These are phyloP conservation scores for Lindgomyces ingoldianus DNA, from an alignment of 495 filamentous ascomycete species.

Conservation along the genomic window DNA sequence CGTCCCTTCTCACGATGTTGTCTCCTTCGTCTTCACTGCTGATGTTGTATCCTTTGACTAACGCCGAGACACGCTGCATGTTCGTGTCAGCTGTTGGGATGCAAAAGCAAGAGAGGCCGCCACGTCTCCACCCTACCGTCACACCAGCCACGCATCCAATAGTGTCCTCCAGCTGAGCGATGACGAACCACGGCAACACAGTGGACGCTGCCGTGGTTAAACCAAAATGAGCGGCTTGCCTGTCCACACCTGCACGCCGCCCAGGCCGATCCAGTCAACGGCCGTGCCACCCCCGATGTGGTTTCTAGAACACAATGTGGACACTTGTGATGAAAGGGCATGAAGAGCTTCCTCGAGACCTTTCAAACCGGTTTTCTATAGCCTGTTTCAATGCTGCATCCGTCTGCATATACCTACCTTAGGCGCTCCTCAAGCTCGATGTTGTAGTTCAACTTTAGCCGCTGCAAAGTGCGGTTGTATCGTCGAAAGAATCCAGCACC, in stretches of 20 bases:
- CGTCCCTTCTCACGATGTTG: background rate
- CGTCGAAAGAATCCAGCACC: background rate
- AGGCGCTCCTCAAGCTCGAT: background rate
- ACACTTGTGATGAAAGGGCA: background rate
- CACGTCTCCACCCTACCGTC: conserved; percentile 17
- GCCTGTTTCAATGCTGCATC: conserved; percentile 10
- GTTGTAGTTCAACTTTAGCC: conserved; percentile 1
- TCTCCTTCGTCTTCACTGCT: background rate
- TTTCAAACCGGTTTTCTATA: background rate
- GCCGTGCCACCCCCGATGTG: background rate
- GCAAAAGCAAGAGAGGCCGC: conserved; percentile 1
- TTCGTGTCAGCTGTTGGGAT: background rate
- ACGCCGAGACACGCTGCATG: background rate
- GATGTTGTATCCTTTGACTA: background rate
- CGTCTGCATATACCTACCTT: conserved; percentile 13
- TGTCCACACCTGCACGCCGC: conserved; percentile 8
- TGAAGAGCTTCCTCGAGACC: background rate
- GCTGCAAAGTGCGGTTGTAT: conserved; percentile 15
- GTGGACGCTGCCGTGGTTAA: conserved; percentile 20
- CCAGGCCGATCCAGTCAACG: background rate
- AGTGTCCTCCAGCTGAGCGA: conserved; percentile 10
- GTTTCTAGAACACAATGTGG: background rate
- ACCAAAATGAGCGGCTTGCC: conserved; percentile 8
- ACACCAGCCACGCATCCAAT: conserved; percentile 11
- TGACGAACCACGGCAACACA: conserved; percentile 30